Percentiles rank a stretch among this genome's conserved stretches.
Conservation (phyloP, 768 basidiomycete species). For the Naganishia antarctica region DNA sequence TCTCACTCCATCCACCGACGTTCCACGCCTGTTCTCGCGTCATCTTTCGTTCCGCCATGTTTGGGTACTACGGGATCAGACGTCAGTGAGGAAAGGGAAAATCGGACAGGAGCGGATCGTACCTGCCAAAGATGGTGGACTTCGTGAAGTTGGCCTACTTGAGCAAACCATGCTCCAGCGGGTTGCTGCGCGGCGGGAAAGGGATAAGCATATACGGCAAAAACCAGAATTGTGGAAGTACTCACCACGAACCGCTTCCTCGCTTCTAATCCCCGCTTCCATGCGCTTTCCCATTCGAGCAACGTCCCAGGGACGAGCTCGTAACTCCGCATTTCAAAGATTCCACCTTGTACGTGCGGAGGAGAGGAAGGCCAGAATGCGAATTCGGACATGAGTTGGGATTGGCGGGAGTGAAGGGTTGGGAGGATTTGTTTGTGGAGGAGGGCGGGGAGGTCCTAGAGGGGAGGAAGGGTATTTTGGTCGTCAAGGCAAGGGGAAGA, state of each 20-base stretch:
- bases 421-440: conserved; percentile 67
- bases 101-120: conserved; percentile 39
- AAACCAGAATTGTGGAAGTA: conserved; percentile 40
- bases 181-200: conserved; percentile 35
- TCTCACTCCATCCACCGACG: conserved; percentile 90
- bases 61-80: conserved; percentile 8
- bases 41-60: conserved; percentile 72
- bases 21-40: conserved; percentile 87
- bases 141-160: conserved; percentile 52
- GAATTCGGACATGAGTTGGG: conserved; percentile 76
- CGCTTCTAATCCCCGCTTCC: conserved; percentile 92
- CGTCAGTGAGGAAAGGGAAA: conserved; percentile 6
- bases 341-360: conserved; percentile 76
- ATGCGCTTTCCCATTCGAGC: conserved; percentile 90
- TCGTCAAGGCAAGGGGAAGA: conserved; percentile 16
- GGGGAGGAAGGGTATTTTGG: neutral
- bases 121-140: conserved; percentile 99
- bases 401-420: conserved; percentile 64
- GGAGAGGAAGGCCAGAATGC: conserved; percentile 89
- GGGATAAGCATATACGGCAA: too few relatives aligned
- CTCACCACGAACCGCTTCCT: conserved; percentile 71
- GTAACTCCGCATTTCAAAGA: conserved; percentile 90
- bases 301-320: conserved; percentile 75
- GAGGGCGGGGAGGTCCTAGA: conserved; percentile 59
- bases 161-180: conserved; percentile 48